These are phyloP conservation scores for Cyberlindnera saturnus DNA, from an alignment of 805 yeast genomes.

Conservation along the genomic window DNA sequence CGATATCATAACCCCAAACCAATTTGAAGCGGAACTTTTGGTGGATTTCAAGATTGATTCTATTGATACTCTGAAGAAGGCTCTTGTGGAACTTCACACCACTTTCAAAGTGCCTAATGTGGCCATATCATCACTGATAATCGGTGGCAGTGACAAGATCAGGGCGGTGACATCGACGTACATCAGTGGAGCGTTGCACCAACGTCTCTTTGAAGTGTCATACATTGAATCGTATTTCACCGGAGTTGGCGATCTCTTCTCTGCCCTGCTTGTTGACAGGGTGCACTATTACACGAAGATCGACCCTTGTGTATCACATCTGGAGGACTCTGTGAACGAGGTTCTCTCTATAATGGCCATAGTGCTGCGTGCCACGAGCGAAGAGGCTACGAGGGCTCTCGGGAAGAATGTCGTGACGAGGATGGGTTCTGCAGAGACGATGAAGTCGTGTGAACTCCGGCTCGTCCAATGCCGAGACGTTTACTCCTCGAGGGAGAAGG, in stretches of 20 bases:
- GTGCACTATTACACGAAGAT: conserved; percentile 27
- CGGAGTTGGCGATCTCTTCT: conserved; percentile 91
- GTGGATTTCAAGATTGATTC: conserved; percentile 43
- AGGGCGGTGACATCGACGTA: conserved; percentile 16
- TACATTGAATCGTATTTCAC: conserved; percentile 77
- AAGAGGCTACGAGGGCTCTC: conserved; percentile 29
- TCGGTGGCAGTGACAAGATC: conserved; percentile 16
- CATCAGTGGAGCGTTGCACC: conserved; percentile 3
- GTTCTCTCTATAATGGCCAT: conserved; percentile 50
- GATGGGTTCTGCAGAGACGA: conserved; percentile 50
- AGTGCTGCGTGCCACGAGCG: conserved; percentile 44
- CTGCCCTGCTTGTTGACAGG: conserved; percentile 70
- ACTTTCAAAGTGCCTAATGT: conserved; percentile 48
- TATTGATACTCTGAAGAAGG: conserved; percentile 33
- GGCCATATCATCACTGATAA: conserved; percentile 56
- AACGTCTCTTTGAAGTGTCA: conserved; percentile 42
- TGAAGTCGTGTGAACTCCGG: conserved; percentile 71
- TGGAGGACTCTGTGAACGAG: conserved; percentile 40
- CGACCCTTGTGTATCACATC: conserved; percentile 1
- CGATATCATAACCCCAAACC: conserved; percentile 83
- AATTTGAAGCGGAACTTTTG: conserved; percentile 77
- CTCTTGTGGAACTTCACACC: conserved; percentile 43
- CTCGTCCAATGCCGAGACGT: conserved; percentile 52
- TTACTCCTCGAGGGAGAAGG: conserved; percentile 14
- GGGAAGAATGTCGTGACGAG: conserved; percentile 38